Evolutionary conservation across 164 flowering plant species (phyloP).

Genomic region (Macadamia tetraphylla): DNA sequence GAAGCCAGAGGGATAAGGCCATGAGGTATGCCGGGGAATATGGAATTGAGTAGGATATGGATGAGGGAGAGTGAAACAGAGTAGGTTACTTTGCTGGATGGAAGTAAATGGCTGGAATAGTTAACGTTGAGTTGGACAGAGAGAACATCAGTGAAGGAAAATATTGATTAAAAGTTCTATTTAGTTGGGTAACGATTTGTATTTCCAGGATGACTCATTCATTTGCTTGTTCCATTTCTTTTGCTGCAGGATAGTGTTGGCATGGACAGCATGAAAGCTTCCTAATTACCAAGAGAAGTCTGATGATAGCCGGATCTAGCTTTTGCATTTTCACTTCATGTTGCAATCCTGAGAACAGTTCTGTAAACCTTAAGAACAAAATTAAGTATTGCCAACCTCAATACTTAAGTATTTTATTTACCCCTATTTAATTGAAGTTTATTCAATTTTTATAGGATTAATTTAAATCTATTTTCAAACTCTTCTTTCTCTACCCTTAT

Average conservation of each 20-base stretch:
- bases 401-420: too few relatives aligned
- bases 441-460: too few relatives aligned
- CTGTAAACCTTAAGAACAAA: neutral
- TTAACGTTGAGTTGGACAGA: too few relatives aligned
- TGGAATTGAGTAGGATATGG: neutral
- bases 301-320: neutral
- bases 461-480: neutral
- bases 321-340: neutral
- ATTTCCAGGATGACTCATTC: neutral
- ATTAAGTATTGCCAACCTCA: too few relatives aligned
- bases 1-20: neutral
- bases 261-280: slow-evolving; percentile 41
- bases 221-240: neutral
- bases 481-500: neutral
- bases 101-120: too few relatives aligned
- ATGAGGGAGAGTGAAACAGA: neutral
- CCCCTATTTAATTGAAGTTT: too few relatives aligned
- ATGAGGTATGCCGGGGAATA: neutral
- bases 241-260: slow-evolving; percentile 44
- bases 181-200: neutral
- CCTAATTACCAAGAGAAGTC: slow-evolving; percentile 8
- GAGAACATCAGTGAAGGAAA: too few relatives aligned
- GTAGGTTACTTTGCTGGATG: neutral
- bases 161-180: too few relatives aligned
- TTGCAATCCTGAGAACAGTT: neutral